Conservation (phyloP, 2,329 filamentous ascomycete genomes). For the Aphanoascus verrucosus region DNA sequence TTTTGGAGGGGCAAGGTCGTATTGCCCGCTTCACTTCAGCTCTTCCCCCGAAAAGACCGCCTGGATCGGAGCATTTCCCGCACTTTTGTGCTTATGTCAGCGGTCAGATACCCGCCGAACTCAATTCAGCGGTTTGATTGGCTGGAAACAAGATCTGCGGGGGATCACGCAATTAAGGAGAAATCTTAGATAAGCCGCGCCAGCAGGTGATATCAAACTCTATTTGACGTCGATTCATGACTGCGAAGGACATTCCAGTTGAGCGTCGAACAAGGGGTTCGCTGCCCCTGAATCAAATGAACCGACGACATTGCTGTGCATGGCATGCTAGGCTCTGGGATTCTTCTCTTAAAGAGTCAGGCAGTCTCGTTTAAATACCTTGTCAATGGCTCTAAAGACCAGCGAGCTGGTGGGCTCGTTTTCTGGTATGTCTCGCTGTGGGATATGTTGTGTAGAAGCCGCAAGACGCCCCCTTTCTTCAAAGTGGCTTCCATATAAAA, state of each 20-base stretch:
- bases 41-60: background rate
- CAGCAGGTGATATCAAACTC: background rate
- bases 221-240: background rate
- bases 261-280: too few relatives aligned
- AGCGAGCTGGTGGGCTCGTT: background rate
- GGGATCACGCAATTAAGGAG: slow-evolving; percentile 1
- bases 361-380: too few relatives aligned
- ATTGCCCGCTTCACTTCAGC: background rate
- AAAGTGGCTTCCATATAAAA: too few relatives aligned
- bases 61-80: slow-evolving; percentile 1
- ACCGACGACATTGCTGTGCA: background rate
- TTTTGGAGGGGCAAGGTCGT: background rate
- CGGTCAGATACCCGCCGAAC: background rate
- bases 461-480: background rate
- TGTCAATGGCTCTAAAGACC: too few relatives aligned
- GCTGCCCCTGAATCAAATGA: background rate
- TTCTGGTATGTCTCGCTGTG: background rate
- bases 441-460: background rate
- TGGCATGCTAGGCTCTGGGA: too few relatives aligned
- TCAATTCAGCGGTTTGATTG: background rate
- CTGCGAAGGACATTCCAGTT: too few relatives aligned
- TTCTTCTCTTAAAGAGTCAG: too few relatives aligned
- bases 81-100: background rate
- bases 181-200: background rate
- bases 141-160: background rate